A percentile compares a stretch with the other conserved stretches of the same genome.
Conservation (phyloP, 1,284 basidiomycete genomes). For the Kwoniella shivajii region DNA sequence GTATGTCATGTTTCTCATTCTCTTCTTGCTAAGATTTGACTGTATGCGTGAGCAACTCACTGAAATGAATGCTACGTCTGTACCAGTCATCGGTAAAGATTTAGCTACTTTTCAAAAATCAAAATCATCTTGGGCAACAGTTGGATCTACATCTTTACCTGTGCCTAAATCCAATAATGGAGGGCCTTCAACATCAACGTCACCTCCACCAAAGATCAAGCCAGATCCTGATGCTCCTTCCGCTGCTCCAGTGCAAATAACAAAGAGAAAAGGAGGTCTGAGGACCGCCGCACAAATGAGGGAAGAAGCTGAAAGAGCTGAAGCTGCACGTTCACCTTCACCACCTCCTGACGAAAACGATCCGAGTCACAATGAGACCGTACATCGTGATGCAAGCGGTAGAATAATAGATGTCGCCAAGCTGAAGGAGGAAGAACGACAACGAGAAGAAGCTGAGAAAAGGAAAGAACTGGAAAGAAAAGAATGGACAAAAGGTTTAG, state of each 20-base stretch:
- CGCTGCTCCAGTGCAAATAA: slow-evolving; percentile 46
- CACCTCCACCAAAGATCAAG: slow-evolving; percentile 11
- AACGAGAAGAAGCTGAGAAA: slow-evolving; percentile 72
- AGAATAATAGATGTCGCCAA: slow-evolving; percentile 85
- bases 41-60: background rate
- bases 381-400: slow-evolving; percentile 90
- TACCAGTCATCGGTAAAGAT: slow-evolving; percentile 45
- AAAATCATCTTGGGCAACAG: slow-evolving; percentile 43
- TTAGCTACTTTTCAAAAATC: slow-evolving; percentile 47
- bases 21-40: background rate
- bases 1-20: too few relatives aligned
- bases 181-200: slow-evolving; percentile 20
- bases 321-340: slow-evolving; percentile 53
- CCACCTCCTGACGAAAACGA: slow-evolving; percentile 59
- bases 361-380: slow-evolving; percentile 69
- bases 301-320: slow-evolving; percentile 57
- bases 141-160: slow-evolving; percentile 37
- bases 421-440: slow-evolving; percentile 76
- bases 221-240: slow-evolving; percentile 33
- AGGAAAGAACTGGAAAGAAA: slow-evolving; percentile 85
- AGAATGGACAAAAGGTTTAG: slow-evolving; percentile 95
- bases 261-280: slow-evolving; percentile 66
- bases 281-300: slow-evolving; percentile 62
- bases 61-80: background rate
- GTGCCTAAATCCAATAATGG: slow-evolving; percentile 11